A percentile compares a stretch with the other conserved stretches of the same genome.
phyloP scores from a whole-genome alignment of 108 stramenopile species.

The Cyclotella cryptica region DNA sequence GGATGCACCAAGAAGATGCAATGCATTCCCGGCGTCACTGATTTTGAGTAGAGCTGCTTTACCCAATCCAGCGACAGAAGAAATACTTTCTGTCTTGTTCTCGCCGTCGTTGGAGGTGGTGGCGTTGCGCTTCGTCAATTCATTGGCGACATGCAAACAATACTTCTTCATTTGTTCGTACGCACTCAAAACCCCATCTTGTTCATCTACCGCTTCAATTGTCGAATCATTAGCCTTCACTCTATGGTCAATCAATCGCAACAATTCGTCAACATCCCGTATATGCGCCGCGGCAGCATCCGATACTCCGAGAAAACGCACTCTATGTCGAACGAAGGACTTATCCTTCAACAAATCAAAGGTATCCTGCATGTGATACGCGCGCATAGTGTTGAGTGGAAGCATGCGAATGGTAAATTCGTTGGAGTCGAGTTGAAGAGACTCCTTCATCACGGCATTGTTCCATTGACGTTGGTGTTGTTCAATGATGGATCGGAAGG shows the following conservation, averaged over 20 bases:
- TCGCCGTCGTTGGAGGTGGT: slow-evolving; percentile 17
- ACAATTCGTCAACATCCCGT: slow-evolving; percentile 53
- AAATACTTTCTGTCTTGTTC: slow-evolving; percentile 29
- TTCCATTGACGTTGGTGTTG: slow-evolving; percentile 40
- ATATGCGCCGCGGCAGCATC: slow-evolving; percentile 50
- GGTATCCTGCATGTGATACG: slow-evolving; percentile 42
- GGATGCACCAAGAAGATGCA: slow-evolving; percentile 60
- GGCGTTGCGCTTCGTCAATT: slow-evolving; percentile 23
- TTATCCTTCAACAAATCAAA: slow-evolving; percentile 56
- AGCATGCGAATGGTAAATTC: slow-evolving; percentile 54
- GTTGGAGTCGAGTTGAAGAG: slow-evolving; percentile 28
- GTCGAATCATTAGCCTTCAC: neutral
- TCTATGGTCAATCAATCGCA: slow-evolving; percentile 43
- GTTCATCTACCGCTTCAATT: slow-evolving; percentile 49
- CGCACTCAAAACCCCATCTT: slow-evolving; percentile 39
- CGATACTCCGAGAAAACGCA: slow-evolving; percentile 37
- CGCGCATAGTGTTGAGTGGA: slow-evolving; percentile 47
- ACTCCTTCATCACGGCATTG: slow-evolving; percentile 34
- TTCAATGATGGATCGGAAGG: slow-evolving; percentile 30
- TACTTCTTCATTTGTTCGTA: slow-evolving; percentile 46
- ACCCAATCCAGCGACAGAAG: neutral
- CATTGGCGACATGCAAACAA: slow-evolving; percentile 41
- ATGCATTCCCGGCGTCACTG: slow-evolving; percentile 47
- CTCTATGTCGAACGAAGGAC: slow-evolving; percentile 49
- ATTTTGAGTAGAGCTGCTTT: slow-evolving; percentile 39